Conservation (phyloP, 805 yeast species). For the Candida boidinii region DNA sequence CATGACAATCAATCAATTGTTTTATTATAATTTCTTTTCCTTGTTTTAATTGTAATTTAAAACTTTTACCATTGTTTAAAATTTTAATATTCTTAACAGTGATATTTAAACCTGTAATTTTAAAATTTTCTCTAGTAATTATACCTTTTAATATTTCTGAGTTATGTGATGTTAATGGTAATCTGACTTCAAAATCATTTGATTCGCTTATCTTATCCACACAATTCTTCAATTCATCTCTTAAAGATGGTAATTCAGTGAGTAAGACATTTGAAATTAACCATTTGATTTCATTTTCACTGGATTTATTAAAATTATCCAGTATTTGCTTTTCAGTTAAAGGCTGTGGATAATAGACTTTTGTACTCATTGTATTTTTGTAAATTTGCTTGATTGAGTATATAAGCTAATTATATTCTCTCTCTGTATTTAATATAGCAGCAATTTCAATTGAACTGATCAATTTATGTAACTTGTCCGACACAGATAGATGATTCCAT, state of each 20-base stretch:
- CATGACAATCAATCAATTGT: slow-evolving; percentile 31
- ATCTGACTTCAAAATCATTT: slow-evolving; percentile 34
- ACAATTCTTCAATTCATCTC: slow-evolving; percentile 35
- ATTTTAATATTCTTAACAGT: slow-evolving; percentile 25
- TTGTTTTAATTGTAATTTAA: slow-evolving; percentile 29
- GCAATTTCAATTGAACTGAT: too few relatives aligned
- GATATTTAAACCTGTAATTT: slow-evolving; percentile 39
- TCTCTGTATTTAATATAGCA: too few relatives aligned
- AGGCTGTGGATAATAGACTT: slow-evolving; percentile 9
- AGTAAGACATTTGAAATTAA: slow-evolving; percentile 35
- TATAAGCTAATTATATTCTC: too few relatives aligned
- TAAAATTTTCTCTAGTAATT: slow-evolving; percentile 45
- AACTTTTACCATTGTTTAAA: slow-evolving; percentile 32
- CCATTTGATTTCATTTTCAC: slow-evolving; percentile 32
- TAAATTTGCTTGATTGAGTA: too few relatives aligned
- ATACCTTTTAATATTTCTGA: slow-evolving; percentile 55
- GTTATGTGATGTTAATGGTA: slow-evolving; percentile 49
- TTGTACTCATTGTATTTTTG: slow-evolving; percentile 23
- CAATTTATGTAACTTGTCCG: too few relatives aligned
- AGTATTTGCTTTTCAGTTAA: slow-evolving; percentile 4
- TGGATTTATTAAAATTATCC: slow-evolving; percentile 5
- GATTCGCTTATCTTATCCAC: slow-evolving; percentile 27
- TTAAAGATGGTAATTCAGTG: slow-evolving; percentile 38
- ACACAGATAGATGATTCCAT: too few relatives aligned
- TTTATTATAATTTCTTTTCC: slow-evolving; percentile 28